These are phyloP conservation scores for Globisporangium rhizosaccharum DNA, from an alignment of 352 stramenopile species.

Conservation along the genomic window DNA sequence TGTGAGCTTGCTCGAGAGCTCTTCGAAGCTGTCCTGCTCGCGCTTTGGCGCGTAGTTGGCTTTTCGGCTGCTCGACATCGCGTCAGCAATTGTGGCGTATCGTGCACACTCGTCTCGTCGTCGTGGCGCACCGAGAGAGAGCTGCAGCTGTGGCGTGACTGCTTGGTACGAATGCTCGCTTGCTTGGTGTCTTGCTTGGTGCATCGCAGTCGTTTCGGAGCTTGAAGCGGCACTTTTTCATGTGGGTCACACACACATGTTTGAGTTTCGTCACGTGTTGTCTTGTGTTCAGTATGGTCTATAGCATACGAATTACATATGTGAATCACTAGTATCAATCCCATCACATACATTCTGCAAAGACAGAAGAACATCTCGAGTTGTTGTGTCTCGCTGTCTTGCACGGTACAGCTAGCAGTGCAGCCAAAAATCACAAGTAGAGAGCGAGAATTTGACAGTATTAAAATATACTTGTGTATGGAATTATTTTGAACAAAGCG, in stretches of 20 bases:
- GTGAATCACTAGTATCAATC: background rate
- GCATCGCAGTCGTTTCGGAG: too few species aligned
- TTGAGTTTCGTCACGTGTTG: background rate
- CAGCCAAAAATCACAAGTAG: background rate
- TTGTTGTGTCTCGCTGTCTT: slow-evolving; percentile 9
- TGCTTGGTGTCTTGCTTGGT: too few species aligned
- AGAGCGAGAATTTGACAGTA: too few species aligned
- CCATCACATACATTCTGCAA: background rate
- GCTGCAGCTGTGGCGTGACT: background rate
- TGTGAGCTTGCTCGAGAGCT: slow-evolving; percentile 82
- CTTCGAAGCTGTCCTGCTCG: slow-evolving; percentile 72
- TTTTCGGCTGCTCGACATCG: slow-evolving; percentile 47
- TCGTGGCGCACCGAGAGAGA: background rate
- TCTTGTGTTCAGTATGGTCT: too few species aligned
- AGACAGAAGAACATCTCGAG: too few species aligned
- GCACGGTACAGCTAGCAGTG: background rate
- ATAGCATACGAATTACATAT: background rate
- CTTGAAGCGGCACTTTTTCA: too few species aligned
- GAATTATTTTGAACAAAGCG: too few species aligned
- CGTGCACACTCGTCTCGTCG: background rate
- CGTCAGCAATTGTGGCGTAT: background rate
- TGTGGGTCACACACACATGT: too few species aligned
- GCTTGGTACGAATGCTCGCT: background rate
- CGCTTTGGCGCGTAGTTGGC: slow-evolving; percentile 53
- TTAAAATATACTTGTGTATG: too few species aligned